phyloP scores from a whole-genome alignment of 164 flowering plant species.

The Kalanchoe fedtschenkoi region DNA sequence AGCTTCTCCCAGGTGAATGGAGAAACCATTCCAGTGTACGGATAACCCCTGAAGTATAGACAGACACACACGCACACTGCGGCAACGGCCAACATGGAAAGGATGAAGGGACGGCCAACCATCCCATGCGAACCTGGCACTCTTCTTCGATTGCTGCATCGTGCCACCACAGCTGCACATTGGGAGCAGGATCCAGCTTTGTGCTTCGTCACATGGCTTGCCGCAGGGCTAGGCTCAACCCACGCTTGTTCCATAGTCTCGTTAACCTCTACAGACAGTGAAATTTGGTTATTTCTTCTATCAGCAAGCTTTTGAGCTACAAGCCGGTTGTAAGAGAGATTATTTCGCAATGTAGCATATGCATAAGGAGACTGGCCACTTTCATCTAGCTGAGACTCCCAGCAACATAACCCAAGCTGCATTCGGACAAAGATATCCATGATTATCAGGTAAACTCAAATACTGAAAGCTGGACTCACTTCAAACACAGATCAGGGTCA shows the following conservation, averaged over 20 bases:
- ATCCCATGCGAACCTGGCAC: constrained; percentile 40
- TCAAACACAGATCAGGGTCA: no score
- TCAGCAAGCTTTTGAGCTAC: constrained; percentile 61
- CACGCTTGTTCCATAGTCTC: constrained; percentile 18
- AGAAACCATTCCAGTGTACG: constrained; percentile 35
- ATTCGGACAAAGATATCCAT: background rate
- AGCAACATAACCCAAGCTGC: constrained; percentile 62
- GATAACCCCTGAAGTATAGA: constrained; percentile 50
- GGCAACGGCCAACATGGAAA: constrained; percentile 75
- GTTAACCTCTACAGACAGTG: constrained; percentile 29
- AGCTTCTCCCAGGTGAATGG: constrained; percentile 69
- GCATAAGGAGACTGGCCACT: constrained; percentile 61
- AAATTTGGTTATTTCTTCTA: constrained; percentile 38
- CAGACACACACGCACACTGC: constrained; percentile 91
- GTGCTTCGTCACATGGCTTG: background rate
- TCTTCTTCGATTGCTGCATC: constrained; percentile 15
- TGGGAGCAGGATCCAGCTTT: constrained; percentile 33
- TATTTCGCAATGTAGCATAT: constrained; percentile 61
- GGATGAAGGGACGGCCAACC: constrained; percentile 62
- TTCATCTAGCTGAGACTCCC: constrained; percentile 58
- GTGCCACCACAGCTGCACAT: constrained; percentile 31
- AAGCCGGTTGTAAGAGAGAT: constrained; percentile 55
- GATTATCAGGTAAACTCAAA: background rate
- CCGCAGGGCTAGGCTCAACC: constrained; percentile 4
- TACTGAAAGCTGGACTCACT: background rate